Evolutionary conservation across 345 rosid species (phyloP), one percentile per base, ranked within the genome.

Genomic region (Psidium guajava): DNA sequence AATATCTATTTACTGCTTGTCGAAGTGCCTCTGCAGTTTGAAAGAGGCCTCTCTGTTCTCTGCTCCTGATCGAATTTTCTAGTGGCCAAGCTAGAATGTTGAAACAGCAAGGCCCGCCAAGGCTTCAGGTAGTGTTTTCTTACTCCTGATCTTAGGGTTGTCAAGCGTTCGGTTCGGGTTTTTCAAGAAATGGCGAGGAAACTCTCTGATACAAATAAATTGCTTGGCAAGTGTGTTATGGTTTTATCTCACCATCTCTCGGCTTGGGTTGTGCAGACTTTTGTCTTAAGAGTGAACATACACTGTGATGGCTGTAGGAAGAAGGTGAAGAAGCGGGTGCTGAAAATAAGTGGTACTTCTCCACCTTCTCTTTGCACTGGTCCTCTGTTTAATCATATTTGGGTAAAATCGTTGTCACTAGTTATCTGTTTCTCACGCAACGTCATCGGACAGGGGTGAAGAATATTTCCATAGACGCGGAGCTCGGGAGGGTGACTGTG

Each of bases 291-390:
- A 88, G 98, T 97, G 83, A 94, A 94, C 84, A 95, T 97, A 47
- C 95, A 95, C 91, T 97, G 99, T 84, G 99, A 95, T 92, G 99
- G 99, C 14, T 97, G 99, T 85, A 92, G 92, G 89, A 91, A 90
- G 88, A 97, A 95, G 91, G 92, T 97, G 49, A 94, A 86, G 95
- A 97, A 93, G 85, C 89, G 90, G 47, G 84, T 97, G 84, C 95
- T 91, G 88, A 97, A 97, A 90, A 90, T 93, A 54, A 96, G 94
- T 82, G 99, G 99, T 96, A 59, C 87, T 42, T 51, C 69, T 42
- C 44, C 69, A 32, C 73, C 3, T 11, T 52, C 80, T n/a, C 81
- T 82, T 42, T 32, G 32, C 36, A 18, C 36, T 75, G 47, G 52
- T 83, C 24, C 25, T 81, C 53, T 77, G 61, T 82, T 52, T 81